These are phyloP conservation scores for Lyophyllum decastes DNA, from an alignment of 768 basidiomycete species.

Conservation along the genomic window DNA sequence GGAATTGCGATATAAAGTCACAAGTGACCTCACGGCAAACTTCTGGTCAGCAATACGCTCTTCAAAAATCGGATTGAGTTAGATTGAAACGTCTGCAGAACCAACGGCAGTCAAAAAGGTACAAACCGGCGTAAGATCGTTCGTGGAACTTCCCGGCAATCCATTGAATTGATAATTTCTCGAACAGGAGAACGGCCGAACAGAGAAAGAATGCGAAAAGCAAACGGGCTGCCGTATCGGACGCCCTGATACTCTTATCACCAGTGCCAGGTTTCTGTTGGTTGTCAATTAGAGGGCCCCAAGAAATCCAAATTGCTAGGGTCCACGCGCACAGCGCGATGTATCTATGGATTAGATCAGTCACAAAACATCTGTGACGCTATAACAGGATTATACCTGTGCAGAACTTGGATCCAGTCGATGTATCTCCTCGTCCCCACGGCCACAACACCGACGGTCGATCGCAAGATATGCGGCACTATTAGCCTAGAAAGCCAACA, in stretches of 20 bases:
- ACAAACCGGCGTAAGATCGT: conserved; percentile 49
- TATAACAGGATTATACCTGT: conserved; percentile 42
- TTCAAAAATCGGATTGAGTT: conserved; percentile 18
- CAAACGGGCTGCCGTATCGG: conserved; percentile 61
- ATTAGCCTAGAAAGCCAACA: conserved; percentile 37
- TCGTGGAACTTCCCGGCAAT: conserved; percentile 85
- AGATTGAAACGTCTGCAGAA: not conserved
- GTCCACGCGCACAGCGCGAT: conserved; percentile 72
- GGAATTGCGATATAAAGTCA: conserved; percentile 79
- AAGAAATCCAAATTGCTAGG: conserved; percentile 68
- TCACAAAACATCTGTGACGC: not conserved
- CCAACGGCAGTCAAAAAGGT: not conserved
- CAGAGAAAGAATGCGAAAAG: conserved; percentile 76
- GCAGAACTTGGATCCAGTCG: conserved; percentile 71
- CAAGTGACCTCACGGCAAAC: conserved; percentile 68
- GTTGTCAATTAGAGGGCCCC: conserved; percentile 62
- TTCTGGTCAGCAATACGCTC: conserved; percentile 87
- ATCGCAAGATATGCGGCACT: conserved; percentile 53
- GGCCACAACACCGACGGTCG: conserved; percentile 74
- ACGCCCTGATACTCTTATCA: conserved; percentile 35
- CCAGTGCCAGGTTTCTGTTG: conserved; percentile 33
- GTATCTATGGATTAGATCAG: conserved; percentile 37
- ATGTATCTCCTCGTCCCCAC: conserved; percentile 74
- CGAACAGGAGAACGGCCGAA: conserved; percentile 67
- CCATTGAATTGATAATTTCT: conserved; percentile 87